Evolutionary conservation across 179 eudicot genomes (phyloP).

Genomic region (Carnegiea gigantea): DNA sequence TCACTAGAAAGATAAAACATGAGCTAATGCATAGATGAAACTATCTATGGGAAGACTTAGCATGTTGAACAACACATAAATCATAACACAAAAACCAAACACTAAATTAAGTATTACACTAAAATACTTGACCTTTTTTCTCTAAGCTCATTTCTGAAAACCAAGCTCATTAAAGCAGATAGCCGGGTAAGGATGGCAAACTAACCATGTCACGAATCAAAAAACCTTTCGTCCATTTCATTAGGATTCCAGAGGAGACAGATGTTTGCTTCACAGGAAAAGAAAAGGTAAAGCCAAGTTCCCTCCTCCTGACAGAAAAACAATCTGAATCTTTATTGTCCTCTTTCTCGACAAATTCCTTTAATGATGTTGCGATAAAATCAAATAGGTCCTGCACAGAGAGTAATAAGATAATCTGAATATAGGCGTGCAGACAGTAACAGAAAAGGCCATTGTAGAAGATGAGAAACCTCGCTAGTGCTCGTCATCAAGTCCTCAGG

Average conservation of each 20-base stretch:
- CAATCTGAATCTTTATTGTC: conserved; percentile 28
- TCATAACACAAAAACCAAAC: neutral
- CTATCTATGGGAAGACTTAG: neutral
- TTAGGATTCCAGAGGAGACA: conserved; percentile 65
- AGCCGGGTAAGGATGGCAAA: conserved; percentile 18
- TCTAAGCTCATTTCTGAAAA: neutral
- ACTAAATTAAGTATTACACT: neutral
- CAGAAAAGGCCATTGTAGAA: neutral
- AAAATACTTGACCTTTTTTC: neutral
- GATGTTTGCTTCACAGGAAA: conserved; percentile 91
- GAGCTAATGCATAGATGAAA: neutral
- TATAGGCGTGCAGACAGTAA: conserved; percentile 28
- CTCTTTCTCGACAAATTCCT: conserved; percentile 58
- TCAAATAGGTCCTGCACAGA: conserved; percentile 75
- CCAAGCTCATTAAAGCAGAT: neutral
- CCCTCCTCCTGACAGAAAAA: conserved; percentile 42
- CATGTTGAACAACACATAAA: neutral
- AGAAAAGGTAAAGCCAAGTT: conserved; percentile 90
- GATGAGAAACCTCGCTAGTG: conserved; percentile 62
- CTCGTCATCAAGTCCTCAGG: conserved; percentile 78
- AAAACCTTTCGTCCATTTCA: conserved; percentile 93
- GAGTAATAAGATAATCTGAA: neutral
- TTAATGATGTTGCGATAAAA: conserved; percentile 64
- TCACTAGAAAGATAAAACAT: neutral
- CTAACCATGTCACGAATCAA: conserved; percentile 74